phyloP scores from a whole-genome alignment of 805 yeast genomes.

The Sugiyamaella smithiae region DNA sequence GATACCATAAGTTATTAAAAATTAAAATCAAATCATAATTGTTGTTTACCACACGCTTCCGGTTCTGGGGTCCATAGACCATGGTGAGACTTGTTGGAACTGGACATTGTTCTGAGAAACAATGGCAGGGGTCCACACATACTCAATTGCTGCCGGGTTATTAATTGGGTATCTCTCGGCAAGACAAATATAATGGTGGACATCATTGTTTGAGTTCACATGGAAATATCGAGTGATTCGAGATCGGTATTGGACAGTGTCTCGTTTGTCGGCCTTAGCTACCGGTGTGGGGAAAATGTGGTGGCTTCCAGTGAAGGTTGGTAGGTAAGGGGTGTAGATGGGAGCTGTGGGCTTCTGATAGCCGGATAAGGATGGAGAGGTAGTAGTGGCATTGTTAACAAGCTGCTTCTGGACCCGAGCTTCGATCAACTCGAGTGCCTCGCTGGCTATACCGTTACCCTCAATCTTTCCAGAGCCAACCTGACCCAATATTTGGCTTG shows the following conservation, averaged over 20 bases:
- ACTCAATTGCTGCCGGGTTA: not conserved
- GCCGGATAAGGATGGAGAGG: not conserved
- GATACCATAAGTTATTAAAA: no score
- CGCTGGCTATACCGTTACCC: not conserved
- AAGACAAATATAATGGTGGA: not conserved
- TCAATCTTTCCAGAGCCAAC: not conserved
- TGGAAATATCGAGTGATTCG: not conserved
- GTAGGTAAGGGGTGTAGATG: not conserved
- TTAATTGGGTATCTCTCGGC: not conserved
- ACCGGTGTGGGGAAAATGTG: not conserved
- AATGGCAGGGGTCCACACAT: not conserved
- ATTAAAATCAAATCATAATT: no score
- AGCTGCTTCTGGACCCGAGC: no score
- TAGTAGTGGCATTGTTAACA: no score
- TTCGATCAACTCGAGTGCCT: no score
- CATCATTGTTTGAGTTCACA: not conserved
- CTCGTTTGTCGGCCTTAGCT: not conserved
- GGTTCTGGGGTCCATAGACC: not conserved
- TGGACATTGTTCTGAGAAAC: not conserved
- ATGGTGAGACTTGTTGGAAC: not conserved
- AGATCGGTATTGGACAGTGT: not conserved
- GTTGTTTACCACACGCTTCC: constrained; percentile 48
- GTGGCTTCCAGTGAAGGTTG: not conserved
- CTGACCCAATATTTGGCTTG: not conserved
- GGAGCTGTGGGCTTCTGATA: not conserved